Base-by-base conservation (phyloP, 306 rosid species). In the Cucumis melo region DNA sequence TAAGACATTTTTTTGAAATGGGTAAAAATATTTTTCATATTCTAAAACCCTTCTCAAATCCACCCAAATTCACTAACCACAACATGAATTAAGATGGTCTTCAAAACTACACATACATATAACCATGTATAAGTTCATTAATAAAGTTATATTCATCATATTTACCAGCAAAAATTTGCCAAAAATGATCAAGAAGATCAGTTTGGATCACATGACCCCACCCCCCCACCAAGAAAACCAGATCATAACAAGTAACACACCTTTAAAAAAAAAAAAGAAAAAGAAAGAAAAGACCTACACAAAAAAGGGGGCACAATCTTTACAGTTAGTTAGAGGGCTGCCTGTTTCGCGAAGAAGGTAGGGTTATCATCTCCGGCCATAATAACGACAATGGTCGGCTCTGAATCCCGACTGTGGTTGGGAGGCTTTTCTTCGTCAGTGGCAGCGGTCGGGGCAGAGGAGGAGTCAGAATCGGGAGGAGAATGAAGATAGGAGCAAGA, bases 331-430 rank as follows among this genome's bases (percentile, higher is more conserved):
- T 4, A 53, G 48, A 48, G 76, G 19, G 67, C 34, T 10, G 78
- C 9, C 2, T 96, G 97, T 24, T 78, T 83, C 61, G 97, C 98
- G 83, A 93, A 84, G 84, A 78, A 84, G 7, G 97, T 85, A 24
- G 98, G 96, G 46, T 74, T 88, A 7, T 54, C 78, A 38, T 90
- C 96, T 63, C 98, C 98, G 1, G 97, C 88, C 97, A 93, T 90
- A 27, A 91, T 84, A 15, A 91, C 97, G 70, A 90, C 89, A 48
- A 90, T 78, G 77, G 84, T 82, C 5, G 91, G 85, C 73, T 86
- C 87, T 0, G 78, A 75, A 38, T 76, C 79, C 39, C 0, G 39
- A 38, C 14, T 73, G 6, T 19, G 41, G 75, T 62, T 61, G 50
- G 56, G 77, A 27, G 78, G 19, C 44, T 42, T 58, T 51, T 80